A percentile compares a stretch with the other conserved stretches of the same genome.
Conservation (phyloP, 768 basidiomycete species). For the Amanita rubescens region DNA sequence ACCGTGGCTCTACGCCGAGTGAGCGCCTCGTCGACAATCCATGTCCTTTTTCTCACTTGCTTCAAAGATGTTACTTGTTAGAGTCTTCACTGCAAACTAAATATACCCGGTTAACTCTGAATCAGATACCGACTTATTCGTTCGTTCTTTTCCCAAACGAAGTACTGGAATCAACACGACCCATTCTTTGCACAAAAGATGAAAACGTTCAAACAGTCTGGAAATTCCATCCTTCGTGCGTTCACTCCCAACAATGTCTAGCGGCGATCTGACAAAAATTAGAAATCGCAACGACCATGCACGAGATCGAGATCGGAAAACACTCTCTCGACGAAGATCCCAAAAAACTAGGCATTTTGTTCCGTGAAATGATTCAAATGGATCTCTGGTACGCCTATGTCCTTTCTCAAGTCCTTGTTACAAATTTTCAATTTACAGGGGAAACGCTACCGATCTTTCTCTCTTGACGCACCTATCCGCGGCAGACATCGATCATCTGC, state of each 20-base stretch:
- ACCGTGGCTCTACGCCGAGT: conserved; percentile 98
- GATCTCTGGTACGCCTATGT: conserved; percentile 58
- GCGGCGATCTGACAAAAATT: not conserved
- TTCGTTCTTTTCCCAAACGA: conserved; percentile 59
- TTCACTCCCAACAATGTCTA: too few species aligned
- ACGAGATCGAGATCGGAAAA: conserved; percentile 51
- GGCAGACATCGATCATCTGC: conserved; percentile 76
- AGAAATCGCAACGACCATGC: conserved; percentile 74
- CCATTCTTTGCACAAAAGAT: conserved; percentile 79
- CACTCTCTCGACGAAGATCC: conserved; percentile 36
- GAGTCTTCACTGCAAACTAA: conserved; percentile 16
- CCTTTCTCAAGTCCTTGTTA: not conserved
- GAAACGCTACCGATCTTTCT: conserved; percentile 92
- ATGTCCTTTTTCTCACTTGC: not conserved
- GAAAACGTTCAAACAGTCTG: conserved; percentile 74
- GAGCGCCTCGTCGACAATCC: conserved; percentile 24
- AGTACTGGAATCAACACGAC: conserved; percentile 70
- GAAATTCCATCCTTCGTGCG: conserved; percentile 71
- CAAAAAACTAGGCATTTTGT: conserved; percentile 53
- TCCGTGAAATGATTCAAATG: conserved; percentile 85
- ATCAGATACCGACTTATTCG: conserved; percentile 78
- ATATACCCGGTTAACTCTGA: not conserved
- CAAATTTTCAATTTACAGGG: conserved; percentile 41
- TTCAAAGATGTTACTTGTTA: conserved; percentile 64
- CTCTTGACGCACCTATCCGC: conserved; percentile 81